Base-by-base conservation (phyloP, 495 filamentous ascomycete species). In the Tetracladium marchalianum region DNA sequence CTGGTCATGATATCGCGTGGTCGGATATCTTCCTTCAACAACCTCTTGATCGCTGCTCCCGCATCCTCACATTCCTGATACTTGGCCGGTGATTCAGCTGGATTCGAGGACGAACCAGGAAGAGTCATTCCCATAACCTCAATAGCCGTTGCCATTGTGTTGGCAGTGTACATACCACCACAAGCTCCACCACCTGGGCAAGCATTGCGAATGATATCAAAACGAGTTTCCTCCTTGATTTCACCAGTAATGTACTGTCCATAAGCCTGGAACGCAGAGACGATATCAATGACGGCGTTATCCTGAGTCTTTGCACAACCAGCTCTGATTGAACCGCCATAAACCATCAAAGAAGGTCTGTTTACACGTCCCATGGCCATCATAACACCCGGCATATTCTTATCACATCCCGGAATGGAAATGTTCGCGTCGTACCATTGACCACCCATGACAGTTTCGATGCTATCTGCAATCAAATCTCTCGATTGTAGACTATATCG, bases 341-440 rank as follows among this genome's bases (percentile, higher is more conserved):
- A 98, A 16, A 98, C 84, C 93, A 98, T 97, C 54, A 98, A 61
- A 49, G 83, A 85, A 22, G 92, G 92, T 43, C 92, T 72, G 69
- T 98, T 97, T 57, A 95, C 79, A 40, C 92, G 75, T 24, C 87
- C 92, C 92, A 96, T 96, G 35, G 92, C 93, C 71, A 98, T 98
- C 49, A 96, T 67, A 32, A 96, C 92, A 67, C 92, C 92, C 6
- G 92, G 92, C 93, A 98, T 96, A 67, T 98, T 98, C 81, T 98
- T 98, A 73, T 98, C 93, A 65, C 92, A 98, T 35, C 92, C 92
- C n/a, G 92, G 92, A 56, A 98, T 85, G 15, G 87, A 93, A 61
- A 98, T 87, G 62, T 97, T 97, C 59, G 85, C 92, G 65, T 98
- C 92, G 62, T 98, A 98, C 93, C 92, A 98, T 72, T 98, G 92